Evolutionary conservation across 1,284 basidiomycete genomes (phyloP), one percentile per base, ranked within the genome.

Genomic region (Pseudozyma tsukubaensis): DNA sequence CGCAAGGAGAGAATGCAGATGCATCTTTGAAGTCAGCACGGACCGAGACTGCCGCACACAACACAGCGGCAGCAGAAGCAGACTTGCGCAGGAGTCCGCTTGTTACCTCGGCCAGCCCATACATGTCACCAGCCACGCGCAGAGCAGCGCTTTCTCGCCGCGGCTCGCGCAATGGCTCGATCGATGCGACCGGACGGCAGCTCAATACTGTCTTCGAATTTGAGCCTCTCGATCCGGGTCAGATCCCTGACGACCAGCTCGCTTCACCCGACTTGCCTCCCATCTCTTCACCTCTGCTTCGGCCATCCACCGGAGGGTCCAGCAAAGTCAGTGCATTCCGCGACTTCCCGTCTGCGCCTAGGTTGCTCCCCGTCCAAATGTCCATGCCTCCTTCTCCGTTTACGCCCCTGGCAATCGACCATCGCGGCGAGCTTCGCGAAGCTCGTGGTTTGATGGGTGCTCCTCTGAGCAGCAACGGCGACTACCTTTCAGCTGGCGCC

Each of bases 331-430:
- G 51, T n/a, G 47, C 60, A n/a, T 54, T 56, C 19, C 72, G 66
- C 43, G 72, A 70, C 13, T 58, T 63, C 29, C 76, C 76, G 13
- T 34, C 51, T 32, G 69, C 72, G n/a, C 78, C 78, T 1, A 54
- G 78, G 4, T 53, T 79, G 18, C 59, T 77, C n/a, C 78, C 78
- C 0, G 63, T 79, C 3, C 72, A 79, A 43, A 45, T 76, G 0
- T 71, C 72, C 5, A 51, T 68, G 39, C 74, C 77, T 11, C 56
- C 66, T n/a, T 69, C 72, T 4, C 72, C 72, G 0, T 71, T 76
- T 34, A 76, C 76, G 19, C 78, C 78, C 3, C 34, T 79, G 11
- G 56, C 59, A 9, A 40, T 53, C 14, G 72, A 75, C 24, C 19
- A 35, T 14, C 63, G 59, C 7, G 14, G 12, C 13, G 50, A 44